phyloP scores from a whole-genome alignment of 2,329 filamentous ascomycete species.

The Talaromyces albobiverticillius region DNA sequence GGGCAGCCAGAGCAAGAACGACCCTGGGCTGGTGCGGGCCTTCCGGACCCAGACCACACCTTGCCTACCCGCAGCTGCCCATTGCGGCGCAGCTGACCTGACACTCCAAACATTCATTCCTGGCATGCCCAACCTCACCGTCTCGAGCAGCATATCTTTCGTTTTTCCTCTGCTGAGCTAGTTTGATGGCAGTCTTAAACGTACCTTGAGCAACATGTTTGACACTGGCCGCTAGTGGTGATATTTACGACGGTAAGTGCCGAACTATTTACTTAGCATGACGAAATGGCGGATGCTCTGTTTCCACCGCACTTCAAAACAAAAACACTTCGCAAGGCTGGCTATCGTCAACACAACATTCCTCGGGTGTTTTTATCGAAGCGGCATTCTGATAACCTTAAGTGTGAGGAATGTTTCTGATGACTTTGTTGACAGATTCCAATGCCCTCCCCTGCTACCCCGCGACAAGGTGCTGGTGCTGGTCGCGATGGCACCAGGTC shows the following conservation, averaged over 20 bases:
- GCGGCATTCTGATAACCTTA: neutral
- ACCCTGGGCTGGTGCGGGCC: conserved; percentile 6
- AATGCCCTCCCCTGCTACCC: conserved; percentile 42
- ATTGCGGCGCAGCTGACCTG: too few species aligned
- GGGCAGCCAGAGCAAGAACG: conserved; percentile 16
- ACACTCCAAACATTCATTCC: too few species aligned
- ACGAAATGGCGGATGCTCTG: neutral
- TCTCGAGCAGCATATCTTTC: too few species aligned
- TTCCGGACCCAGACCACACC: conserved; percentile 1
- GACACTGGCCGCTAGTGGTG: conserved; percentile 1
- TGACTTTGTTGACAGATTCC: conserved; percentile 17
- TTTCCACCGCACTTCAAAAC: neutral
- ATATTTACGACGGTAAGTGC: neutral
- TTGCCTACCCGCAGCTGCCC: neutral
- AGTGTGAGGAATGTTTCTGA: conserved; percentile 10
- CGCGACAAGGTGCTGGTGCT: conserved; percentile 32
- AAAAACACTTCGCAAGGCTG: neutral
- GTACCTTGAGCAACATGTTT: neutral
- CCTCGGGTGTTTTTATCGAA: neutral
- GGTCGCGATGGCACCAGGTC: conserved; percentile 54
- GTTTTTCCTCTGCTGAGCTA: neutral
- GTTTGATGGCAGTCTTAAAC: neutral
- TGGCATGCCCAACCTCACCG: neutral
- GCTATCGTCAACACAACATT: neutral
- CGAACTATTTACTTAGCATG: too few species aligned